Conservation (phyloP, 495 filamentous ascomycete genomes). For the Friedmanniomyces endolithicus region DNA sequence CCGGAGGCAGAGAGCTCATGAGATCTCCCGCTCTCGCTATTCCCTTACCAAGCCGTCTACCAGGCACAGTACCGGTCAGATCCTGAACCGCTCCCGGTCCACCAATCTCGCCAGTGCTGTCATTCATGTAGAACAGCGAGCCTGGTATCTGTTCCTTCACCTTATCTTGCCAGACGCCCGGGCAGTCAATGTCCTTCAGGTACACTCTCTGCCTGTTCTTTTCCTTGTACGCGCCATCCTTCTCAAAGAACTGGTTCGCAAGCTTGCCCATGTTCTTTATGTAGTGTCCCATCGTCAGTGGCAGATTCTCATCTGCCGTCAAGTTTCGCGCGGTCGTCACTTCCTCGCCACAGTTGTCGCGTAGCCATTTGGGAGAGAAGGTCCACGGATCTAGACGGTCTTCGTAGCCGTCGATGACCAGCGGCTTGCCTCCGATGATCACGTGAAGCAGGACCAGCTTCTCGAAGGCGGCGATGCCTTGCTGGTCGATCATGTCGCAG, state of each 20-base stretch:
- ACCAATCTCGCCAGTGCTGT: slow-evolving; percentile 48
- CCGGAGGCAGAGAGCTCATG: slow-evolving; percentile 78
- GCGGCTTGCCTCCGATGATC: slow-evolving; percentile 66
- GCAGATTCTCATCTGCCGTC: slow-evolving; percentile 50
- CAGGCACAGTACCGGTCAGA: slow-evolving; percentile 18
- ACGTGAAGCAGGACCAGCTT: slow-evolving; percentile 67
- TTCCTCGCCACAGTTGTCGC: slow-evolving; percentile 57
- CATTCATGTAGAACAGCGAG: slow-evolving; percentile 74
- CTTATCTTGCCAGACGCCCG: slow-evolving; percentile 65
- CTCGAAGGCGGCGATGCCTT: slow-evolving; percentile 64
- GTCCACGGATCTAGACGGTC: slow-evolving; percentile 52
- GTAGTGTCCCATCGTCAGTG: slow-evolving; percentile 78
- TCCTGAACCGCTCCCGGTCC: slow-evolving; percentile 37
- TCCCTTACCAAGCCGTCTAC: slow-evolving; percentile 33
- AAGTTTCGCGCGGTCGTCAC: slow-evolving; percentile 64
- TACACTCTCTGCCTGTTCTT: slow-evolving; percentile 72
- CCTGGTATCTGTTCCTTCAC: slow-evolving; percentile 66
- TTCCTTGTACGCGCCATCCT: slow-evolving; percentile 51
- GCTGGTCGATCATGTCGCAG: slow-evolving; percentile 56
- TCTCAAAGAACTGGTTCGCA: slow-evolving; percentile 55
- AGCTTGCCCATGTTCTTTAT: slow-evolving; percentile 67
- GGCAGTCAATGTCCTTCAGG: slow-evolving; percentile 91
- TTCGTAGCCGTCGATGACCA: slow-evolving; percentile 80
- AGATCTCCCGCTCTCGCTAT: slow-evolving; percentile 67
- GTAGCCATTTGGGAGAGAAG: slow-evolving; percentile 71